Base-by-base conservation (phyloP, 2,329 filamentous ascomycete species). In the Apiospora marii region DNA sequence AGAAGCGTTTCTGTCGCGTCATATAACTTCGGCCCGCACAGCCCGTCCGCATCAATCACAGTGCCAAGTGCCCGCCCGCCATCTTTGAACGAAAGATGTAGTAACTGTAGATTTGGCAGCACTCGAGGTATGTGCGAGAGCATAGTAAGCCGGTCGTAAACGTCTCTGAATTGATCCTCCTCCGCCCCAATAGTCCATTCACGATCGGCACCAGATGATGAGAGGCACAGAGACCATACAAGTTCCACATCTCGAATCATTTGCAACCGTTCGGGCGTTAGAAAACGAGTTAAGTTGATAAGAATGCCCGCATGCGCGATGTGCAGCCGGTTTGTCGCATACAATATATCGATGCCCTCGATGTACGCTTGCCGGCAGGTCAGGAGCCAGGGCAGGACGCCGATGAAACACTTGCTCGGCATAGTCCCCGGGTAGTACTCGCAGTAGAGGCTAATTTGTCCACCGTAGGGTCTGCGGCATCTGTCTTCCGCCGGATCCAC, bases 1-100 rank as follows among this genome's bases (percentile, higher is more conserved):
- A 73, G 51, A 67, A 73, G 6, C 43, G 37, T 44, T 70, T 70
- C 72, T n/a, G 71, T 72, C 14, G 37, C 68, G 5, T 70, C 58
- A 30, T 73, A 73, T 30, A 72, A n/a, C n/a, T 58, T 61, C 12
- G 69, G 71, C 16, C 44, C 64, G n/a, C 64, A 41, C 7, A 68
- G 19, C 27, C 27, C 27, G 30, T 8, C 8, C 8, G 10, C 6
- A 2, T 24, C 34, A 24, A 3, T 24, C 24, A 16, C 19, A n/a
- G 12, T 68, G 16, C 41, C 41, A 44, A 16, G 27, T 16, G 37
- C 41, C 34, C 34, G 16, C 41, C 1, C n/a, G 4, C 13, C 41
- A 43, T 68, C 64, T 46, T 7, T 46, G n/a, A 68, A 44, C 7
- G 64, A 68, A 22, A 68, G 22, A 27, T 68, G n/a, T 13, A 68